Conservation (phyloP, 1,139 yeast genomes). For the Fermentozyma sake region DNA sequence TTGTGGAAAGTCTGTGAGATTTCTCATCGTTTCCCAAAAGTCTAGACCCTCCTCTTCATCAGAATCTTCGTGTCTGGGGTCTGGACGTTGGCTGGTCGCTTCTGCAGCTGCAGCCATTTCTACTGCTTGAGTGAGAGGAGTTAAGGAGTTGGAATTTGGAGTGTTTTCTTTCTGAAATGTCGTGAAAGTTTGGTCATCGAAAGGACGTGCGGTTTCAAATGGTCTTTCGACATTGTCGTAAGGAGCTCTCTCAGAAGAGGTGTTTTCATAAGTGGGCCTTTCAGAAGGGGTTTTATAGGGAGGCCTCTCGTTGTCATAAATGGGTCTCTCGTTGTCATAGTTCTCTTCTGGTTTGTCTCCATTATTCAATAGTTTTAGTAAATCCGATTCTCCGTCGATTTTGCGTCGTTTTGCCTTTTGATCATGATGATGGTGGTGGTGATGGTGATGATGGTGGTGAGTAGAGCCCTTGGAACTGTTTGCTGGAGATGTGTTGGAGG, state of each 20-base stretch:
- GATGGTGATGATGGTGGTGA: constrained; percentile 25
- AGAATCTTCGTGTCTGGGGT: constrained; percentile 9
- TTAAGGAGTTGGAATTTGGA: constrained; percentile 18
- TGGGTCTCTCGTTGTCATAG: too few species aligned
- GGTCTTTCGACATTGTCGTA: constrained; percentile 6
- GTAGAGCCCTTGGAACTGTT: constrained; percentile 14
- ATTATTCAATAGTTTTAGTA: constrained; percentile 36
- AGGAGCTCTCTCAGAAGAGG: too few species aligned
- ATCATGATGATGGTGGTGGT: constrained; percentile 25
- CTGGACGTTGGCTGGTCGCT: constrained; percentile 11
- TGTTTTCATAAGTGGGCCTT: too few species aligned
- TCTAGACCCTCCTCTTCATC: constrained; percentile 47
- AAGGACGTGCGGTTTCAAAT: neutral
- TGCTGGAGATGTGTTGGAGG: constrained; percentile 45
- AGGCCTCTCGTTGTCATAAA: too few species aligned
- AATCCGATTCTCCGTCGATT: constrained; percentile 32
- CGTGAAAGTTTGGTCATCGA: neutral
- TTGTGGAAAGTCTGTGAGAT: constrained; percentile 35
- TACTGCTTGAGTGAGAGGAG: constrained; percentile 44
- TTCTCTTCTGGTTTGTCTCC: too few species aligned
- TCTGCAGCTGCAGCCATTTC: constrained; percentile 39
- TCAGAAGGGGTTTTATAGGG: too few species aligned
- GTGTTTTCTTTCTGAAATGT: neutral
- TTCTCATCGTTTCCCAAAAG: constrained; percentile 68
- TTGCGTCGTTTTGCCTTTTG: constrained; percentile 5